Evolutionary conservation across 2,329 filamentous ascomycete genomes (phyloP), one percentile per base, ranked within the genome.

Genomic region (Zalaria obscura): DNA sequence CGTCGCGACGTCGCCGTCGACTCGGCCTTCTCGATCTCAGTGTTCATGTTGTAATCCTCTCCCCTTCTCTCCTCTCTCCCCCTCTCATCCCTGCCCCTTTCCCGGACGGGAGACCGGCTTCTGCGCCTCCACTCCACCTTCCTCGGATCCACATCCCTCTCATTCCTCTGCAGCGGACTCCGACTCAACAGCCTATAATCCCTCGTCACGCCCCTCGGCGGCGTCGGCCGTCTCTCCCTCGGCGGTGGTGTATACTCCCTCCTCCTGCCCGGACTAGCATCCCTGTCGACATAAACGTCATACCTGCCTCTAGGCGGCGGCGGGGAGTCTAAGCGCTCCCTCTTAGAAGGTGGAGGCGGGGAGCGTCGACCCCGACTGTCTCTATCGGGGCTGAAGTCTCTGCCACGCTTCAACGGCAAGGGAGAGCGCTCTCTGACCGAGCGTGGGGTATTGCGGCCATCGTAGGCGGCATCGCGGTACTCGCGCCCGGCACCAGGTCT

Each of bases 1-100:
- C 74, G 67, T 43, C 75, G 69, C 25, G 76, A 80, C 27, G 72
- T 76, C 18, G 67, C 58, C 18, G 61, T 68, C 5, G 76, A 79
- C 33, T 68, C 70, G 42, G 68, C 61, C 25, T 66, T 70, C 25
- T 71, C 74, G 35, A 66, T 63, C 39, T 70, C 66, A 18, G 18
- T 18, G 18, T 18, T 18, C 18, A 18, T 18, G 18, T 18, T 18
- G 18, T 18, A 18, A 18, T 18, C 18, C 18, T 18, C 18, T 18
- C 18, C 18, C 18, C 18, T 18, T 18, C 18, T 18, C 18, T 18
- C 18, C 18, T 18, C 18, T 18, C 18, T 18, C 18, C 18, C 18
- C 18, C 18, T 18, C 18, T 18, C 18, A 18, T 18, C 18, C 18
- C 18, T 18, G 18, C 18, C 18, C 18, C 18, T 18, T 18, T 18